Evolutionary conservation across 345 rosid genomes (phyloP).

Genomic region (Brassica carinata): DNA sequence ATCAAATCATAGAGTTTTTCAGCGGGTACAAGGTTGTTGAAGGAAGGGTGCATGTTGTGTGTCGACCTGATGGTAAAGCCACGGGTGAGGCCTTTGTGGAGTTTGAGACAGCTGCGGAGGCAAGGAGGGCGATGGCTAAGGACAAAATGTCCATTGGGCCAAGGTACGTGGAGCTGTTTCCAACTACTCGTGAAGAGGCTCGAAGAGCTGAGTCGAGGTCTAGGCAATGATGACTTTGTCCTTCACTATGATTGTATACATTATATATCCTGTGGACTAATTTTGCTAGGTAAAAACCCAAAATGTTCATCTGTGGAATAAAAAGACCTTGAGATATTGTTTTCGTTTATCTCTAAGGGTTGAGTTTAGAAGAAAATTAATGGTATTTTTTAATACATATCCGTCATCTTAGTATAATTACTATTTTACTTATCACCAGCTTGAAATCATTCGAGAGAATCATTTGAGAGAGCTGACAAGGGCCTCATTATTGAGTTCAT

Average conservation of each 20-base stretch:
- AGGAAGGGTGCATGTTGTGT: constrained; percentile 72
- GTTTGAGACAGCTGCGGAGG: constrained; percentile 76
- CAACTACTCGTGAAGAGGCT: constrained; percentile 81
- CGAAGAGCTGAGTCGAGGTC: constrained; percentile 90
- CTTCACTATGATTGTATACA: constrained; percentile 29
- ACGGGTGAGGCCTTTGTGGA: constrained; percentile 92
- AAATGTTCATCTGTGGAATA: constrained; percentile 18
- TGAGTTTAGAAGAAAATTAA: background rate
- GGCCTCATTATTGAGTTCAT: too few relatives aligned
- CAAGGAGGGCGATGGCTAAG: constrained; percentile 80
- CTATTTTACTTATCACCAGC: background rate
- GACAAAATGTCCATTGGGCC: constrained; percentile 92
- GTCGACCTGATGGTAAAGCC: constrained; percentile 92
- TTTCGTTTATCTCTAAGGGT: background rate
- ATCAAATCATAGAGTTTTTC: constrained; percentile 72
- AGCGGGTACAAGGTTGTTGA: constrained; percentile 59
- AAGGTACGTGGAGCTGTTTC: constrained; percentile 86
- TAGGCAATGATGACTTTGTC: constrained; percentile 69
- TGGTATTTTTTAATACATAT: too few relatives aligned
- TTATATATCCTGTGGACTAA: constrained; percentile 15
- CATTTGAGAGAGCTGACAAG: background rate
- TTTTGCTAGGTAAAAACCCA: constrained; percentile 4
- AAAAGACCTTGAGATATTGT: background rate
- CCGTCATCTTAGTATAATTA: background rate
- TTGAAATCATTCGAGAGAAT: background rate